phyloP scores from a whole-genome alignment of 306 rosid genomes.

The Acmispon strigosus region DNA sequence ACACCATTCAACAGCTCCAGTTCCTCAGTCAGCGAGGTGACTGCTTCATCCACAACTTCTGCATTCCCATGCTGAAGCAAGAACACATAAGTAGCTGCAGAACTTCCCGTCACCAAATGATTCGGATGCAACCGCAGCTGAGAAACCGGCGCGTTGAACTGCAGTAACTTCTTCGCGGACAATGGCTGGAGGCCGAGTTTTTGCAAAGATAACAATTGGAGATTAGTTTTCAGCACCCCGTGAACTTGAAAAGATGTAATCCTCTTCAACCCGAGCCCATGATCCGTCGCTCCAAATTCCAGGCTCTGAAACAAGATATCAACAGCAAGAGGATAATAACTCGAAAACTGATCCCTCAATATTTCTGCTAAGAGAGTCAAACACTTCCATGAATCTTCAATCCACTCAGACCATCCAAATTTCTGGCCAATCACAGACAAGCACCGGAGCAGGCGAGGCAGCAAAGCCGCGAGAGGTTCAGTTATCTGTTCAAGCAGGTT shows the following conservation, averaged over 20 bases:
- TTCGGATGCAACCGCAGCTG: slow-evolving; percentile 81
- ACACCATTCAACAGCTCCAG: slow-evolving; percentile 59
- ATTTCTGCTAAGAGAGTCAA: slow-evolving; percentile 91
- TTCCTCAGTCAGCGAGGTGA: slow-evolving; percentile 58
- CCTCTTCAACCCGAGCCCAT: slow-evolving; percentile 38
- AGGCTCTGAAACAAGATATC: slow-evolving; percentile 74
- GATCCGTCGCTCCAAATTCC: slow-evolving; percentile 39
- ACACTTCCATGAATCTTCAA: slow-evolving; percentile 87
- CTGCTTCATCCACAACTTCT: slow-evolving; percentile 74
- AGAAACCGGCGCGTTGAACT: slow-evolving; percentile 64
- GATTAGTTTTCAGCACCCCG: slow-evolving; percentile 89
- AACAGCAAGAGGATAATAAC: slow-evolving; percentile 56
- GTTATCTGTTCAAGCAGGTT: slow-evolving; percentile 73
- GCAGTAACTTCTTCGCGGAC: slow-evolving; percentile 66
- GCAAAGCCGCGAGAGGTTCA: slow-evolving; percentile 62
- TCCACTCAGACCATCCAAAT: slow-evolving; percentile 94
- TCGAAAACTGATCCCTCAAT: slow-evolving; percentile 63
- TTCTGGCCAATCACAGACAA: slow-evolving; percentile 75
- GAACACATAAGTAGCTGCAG: slow-evolving; percentile 88
- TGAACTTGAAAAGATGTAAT: slow-evolving; percentile 70
- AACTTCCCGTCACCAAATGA: slow-evolving; percentile 77
- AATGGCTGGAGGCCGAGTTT: slow-evolving; percentile 70
- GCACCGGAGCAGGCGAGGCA: slow-evolving; percentile 74
- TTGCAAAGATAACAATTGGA: slow-evolving; percentile 78
- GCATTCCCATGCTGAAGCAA: slow-evolving; percentile 81